A percentile compares a stretch with the other conserved stretches of the same genome.
phyloP scores from a whole-genome alignment of 2,329 filamentous ascomycete genomes.

The Pestalotiopsis sp. region DNA sequence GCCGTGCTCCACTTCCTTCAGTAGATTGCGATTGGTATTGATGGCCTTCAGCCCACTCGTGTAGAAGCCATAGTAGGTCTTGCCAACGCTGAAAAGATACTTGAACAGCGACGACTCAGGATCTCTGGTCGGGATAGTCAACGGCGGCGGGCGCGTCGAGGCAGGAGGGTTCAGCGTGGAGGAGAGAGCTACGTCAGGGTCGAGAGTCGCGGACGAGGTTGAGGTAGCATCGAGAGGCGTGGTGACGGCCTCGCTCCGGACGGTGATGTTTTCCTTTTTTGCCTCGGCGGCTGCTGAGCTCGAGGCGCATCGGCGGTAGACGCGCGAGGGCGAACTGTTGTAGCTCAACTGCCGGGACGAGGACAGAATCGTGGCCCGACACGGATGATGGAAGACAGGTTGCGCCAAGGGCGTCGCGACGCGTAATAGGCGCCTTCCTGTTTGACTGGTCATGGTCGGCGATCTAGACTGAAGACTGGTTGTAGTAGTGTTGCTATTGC shows the following conservation, averaged over 20 bases:
- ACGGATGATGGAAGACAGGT: not conserved
- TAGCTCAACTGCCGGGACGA: not conserved
- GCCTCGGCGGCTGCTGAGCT: slow-evolving; percentile 7
- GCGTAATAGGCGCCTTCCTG: slow-evolving; percentile 16
- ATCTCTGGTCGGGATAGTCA: slow-evolving; percentile 62
- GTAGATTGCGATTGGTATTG: slow-evolving; percentile 63
- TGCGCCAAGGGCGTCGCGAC: slow-evolving; percentile 5
- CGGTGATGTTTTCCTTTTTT: not conserved
- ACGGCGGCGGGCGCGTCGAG: slow-evolving; percentile 71
- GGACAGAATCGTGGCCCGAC: not conserved
- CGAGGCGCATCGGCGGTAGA: slow-evolving; percentile 7
- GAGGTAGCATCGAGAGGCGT: slow-evolving; percentile 15
- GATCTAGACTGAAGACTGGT: not conserved
- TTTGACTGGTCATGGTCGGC: slow-evolving; percentile 10
- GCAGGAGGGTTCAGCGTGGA: slow-evolving; percentile 68
- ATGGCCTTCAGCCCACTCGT: slow-evolving; percentile 80
- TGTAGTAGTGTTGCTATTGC: not conserved
- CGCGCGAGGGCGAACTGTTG: not conserved
- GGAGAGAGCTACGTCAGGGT: slow-evolving; percentile 17
- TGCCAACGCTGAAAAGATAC: slow-evolving; percentile 66
- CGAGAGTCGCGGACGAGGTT: not conserved
- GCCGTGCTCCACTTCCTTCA: slow-evolving; percentile 43
- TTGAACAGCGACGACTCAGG: slow-evolving; percentile 45
- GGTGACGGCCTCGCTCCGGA: slow-evolving; percentile 7
- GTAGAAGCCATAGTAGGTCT: slow-evolving; percentile 84